Conservation (phyloP, 1,284 basidiomycete species). For the Cryptococcus sp. region DNA sequence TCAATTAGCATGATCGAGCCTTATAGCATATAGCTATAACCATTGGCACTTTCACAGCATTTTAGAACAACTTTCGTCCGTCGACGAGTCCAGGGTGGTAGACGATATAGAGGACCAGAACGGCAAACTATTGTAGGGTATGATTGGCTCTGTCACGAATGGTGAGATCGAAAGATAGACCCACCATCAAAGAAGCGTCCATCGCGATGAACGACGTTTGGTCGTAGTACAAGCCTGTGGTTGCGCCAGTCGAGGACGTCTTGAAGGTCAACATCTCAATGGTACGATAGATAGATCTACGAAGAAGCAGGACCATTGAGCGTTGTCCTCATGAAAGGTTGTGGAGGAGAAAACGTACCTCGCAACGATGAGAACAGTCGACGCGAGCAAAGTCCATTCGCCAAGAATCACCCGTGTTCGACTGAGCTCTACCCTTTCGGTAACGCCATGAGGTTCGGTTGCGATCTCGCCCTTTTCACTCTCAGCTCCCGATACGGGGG, state of each 20-base stretch:
- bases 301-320: background rate
- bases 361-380: constrained; percentile 4
- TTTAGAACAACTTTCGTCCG: too few species aligned
- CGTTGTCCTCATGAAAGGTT: too few species aligned
- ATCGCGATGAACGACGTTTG: constrained; percentile 6
- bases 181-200: constrained; percentile 5
- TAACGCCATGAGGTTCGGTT: too few species aligned
- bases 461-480: too few species aligned
- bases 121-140: background rate
- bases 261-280: constrained; percentile 3
- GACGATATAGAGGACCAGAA: constrained; percentile 3
- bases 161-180: background rate
- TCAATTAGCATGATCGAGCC: too few species aligned
- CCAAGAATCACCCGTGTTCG: background rate
- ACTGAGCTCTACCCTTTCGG: too few species aligned
- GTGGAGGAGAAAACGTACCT: background rate
- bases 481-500: too few species aligned
- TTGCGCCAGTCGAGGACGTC: background rate
- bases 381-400: background rate
- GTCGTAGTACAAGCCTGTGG: constrained; percentile 1
- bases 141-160: background rate
- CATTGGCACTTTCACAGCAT: background rate
- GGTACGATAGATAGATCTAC: constrained; percentile 5
- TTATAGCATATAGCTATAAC: background rate
- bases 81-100: constrained; percentile 1